Evolutionary conservation across 2,329 filamentous ascomycete species (phyloP).

Genomic region (Fusarium sarcochroum): DNA sequence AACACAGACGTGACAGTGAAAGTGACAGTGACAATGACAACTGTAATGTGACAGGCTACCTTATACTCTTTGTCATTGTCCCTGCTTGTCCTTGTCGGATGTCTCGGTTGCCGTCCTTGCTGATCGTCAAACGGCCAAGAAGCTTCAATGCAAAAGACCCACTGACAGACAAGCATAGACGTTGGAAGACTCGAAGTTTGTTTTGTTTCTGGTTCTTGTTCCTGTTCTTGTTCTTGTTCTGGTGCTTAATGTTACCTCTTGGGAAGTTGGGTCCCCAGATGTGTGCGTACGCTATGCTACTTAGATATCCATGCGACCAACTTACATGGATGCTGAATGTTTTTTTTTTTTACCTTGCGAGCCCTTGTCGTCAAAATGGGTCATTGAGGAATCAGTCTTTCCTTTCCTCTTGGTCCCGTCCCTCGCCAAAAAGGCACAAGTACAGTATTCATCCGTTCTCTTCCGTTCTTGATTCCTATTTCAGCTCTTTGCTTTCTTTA

Average conservation of each 20-base stretch:
- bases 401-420: conserved; percentile 18
- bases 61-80: neutral
- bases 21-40: conserved; percentile 16
- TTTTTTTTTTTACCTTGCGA: conserved; percentile 13
- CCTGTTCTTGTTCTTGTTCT: conserved; percentile 13
- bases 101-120: conserved; percentile 31
- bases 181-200: conserved; percentile 23
- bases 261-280: conserved; percentile 5
- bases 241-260: conserved; percentile 31
- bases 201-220: conserved; percentile 16
- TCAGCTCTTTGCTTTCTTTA: conserved; percentile 17
- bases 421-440: conserved; percentile 15
- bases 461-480: conserved; percentile 24
- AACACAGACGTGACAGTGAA: conserved; percentile 25
- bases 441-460: conserved; percentile 7
- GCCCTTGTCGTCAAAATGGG: conserved; percentile 41
- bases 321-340: conserved; percentile 40
- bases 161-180: conserved; percentile 19
- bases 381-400: conserved; percentile 25
- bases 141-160: conserved; percentile 27
- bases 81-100: conserved; percentile 26
- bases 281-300: conserved; percentile 16
- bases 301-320: conserved; percentile 39
- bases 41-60: neutral
- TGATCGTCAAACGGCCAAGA: conserved; percentile 31